Percentiles rank a stretch among this genome's conserved stretches.
Evolutionary conservation across 2,329 filamentous ascomycete species (phyloP).

Genomic region (Colletotrichum tanaceti): DNA sequence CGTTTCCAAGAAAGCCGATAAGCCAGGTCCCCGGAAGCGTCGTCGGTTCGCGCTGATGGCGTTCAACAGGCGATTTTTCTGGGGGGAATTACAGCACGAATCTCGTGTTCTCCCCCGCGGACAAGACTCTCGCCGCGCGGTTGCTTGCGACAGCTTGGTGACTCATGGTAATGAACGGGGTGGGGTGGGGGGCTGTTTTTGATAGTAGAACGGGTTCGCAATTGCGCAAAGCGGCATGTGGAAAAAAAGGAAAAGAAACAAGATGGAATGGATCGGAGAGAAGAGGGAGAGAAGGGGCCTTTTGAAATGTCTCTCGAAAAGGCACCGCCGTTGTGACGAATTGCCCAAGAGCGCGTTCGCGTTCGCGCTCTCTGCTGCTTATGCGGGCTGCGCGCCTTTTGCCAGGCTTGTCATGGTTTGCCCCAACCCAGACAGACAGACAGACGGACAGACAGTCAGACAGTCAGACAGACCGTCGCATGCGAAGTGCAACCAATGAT

Average conservation of each 20-base stretch:
- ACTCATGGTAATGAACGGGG: conserved; percentile 23
- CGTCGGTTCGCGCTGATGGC: background rate
- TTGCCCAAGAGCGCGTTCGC: conserved; percentile 28
- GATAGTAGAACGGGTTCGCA: background rate
- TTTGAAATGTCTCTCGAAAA: conserved; percentile 1
- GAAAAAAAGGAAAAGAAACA: background rate
- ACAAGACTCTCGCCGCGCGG: background rate
- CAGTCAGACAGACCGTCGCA: no score
- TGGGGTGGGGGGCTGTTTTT: no score
- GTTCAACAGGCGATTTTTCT: background rate
- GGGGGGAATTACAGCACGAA: background rate
- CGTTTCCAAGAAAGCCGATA: conserved; percentile 26
- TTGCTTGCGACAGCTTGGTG: background rate
- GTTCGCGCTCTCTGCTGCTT: conserved; percentile 30
- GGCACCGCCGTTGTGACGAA: background rate
- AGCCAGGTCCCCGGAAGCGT: conserved; percentile 27
- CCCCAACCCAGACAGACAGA: conserved; percentile 11
- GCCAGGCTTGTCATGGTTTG: background rate
- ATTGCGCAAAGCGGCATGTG: conserved; percentile 11
- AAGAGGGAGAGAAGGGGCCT: background rate
- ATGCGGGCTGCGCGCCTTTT: conserved; percentile 32
- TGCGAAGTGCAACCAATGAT: no score
- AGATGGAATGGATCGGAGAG: background rate
- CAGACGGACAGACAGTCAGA: background rate
- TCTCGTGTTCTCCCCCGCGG: background rate